Base-by-base conservation (phyloP, 1,139 yeast genomes). In the Diutina mesorugosa region DNA sequence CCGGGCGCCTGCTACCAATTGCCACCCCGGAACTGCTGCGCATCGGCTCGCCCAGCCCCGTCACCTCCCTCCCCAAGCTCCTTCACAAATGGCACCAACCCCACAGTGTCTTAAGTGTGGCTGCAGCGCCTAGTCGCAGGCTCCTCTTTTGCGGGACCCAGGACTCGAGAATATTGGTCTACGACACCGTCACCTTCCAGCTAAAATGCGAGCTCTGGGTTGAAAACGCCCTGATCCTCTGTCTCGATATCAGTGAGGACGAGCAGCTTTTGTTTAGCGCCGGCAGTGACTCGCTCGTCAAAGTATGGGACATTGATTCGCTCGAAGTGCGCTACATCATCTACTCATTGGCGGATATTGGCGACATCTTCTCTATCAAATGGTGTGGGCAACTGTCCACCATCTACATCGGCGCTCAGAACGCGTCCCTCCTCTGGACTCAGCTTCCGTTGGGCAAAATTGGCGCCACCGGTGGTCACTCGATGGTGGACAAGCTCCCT, bases 61-160 rank as follows among this genome's bases (percentile, higher is more conserved):
- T n/a, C 16, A 9, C 18, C 21, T 5, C 48, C n/a, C n/a, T 32
- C 8, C 53, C 53, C 28, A 30, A 50, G 29, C 21, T 71, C 52
- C 69, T 88, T 4, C 97, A 90, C 67, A 77, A 80, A 64, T 91
- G 98, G 98, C 77, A 80, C 29, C 84, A 83, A 60, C 72, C 79
- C 2, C 84, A 81, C 62, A 85, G 95, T 1, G 85, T 91, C 30
- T 77, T 93, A n/a, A 85, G 96, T 55, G 81, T 89, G 32, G 83
- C 87, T 6, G 79, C 87, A 8, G 83, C 86, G 38, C 85, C 87
- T 0, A 68, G 69, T 38, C 78, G 78, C 58, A 74, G 79, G 51
- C 71, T 84, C 51, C 65, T 93, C 18, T 87, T 87, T 66, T 95
- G 96, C 58, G 99, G 99, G n/a, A 89, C 97, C 0, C 96, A 91